These are phyloP conservation scores for Kluyveromyces nonfermentans DNA, from an alignment of 805 yeast genomes.

Conservation along the genomic window DNA sequence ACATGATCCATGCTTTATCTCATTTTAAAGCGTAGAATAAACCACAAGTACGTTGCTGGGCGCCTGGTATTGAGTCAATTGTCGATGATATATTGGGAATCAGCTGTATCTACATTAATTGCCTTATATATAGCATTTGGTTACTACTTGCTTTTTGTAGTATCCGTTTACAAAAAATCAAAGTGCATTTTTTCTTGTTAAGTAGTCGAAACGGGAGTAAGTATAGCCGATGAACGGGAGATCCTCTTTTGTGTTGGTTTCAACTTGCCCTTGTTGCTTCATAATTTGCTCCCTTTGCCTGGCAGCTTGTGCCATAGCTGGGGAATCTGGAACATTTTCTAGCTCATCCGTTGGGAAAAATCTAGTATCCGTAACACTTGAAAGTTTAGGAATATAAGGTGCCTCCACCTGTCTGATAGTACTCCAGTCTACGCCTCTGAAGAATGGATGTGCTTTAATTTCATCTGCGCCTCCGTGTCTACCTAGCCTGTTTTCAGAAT, in stretches of 20 bases:
- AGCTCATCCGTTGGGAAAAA: constrained; percentile 97
- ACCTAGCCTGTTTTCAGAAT: constrained; percentile 73
- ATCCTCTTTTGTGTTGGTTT: constrained; percentile 60
- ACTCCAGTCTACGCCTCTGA: constrained; percentile 94
- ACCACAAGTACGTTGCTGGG: constrained; percentile 32
- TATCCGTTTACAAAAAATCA: constrained; percentile 6
- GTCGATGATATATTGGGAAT: constrained; percentile 30
- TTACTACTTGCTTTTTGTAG: neutral
- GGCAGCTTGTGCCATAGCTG: constrained; percentile 60
- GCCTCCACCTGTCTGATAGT: constrained; percentile 81
- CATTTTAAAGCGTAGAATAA: constrained; percentile 23
- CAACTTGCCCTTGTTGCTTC: constrained; percentile 28
- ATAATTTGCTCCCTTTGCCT: constrained; percentile 48
- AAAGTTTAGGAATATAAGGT: constrained; percentile 85
- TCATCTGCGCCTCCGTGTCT: constrained; percentile 88
- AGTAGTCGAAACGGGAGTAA: constrained; percentile 85
- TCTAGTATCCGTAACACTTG: constrained; percentile 89
- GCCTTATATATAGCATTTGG: neutral
- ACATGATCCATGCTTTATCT: constrained; percentile 7
- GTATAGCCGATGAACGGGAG: constrained; percentile 97
- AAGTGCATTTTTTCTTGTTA: constrained; percentile 60
- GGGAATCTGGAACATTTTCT: constrained; percentile 89
- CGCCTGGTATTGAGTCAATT: constrained; percentile 31
- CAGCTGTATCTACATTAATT: constrained; percentile 31
- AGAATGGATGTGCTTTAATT: constrained; percentile 82